A percentile compares a stretch with the other conserved stretches of the same genome.
phyloP scores from a whole-genome alignment of 768 basidiomycete species.

The Suillus hirtellus region DNA sequence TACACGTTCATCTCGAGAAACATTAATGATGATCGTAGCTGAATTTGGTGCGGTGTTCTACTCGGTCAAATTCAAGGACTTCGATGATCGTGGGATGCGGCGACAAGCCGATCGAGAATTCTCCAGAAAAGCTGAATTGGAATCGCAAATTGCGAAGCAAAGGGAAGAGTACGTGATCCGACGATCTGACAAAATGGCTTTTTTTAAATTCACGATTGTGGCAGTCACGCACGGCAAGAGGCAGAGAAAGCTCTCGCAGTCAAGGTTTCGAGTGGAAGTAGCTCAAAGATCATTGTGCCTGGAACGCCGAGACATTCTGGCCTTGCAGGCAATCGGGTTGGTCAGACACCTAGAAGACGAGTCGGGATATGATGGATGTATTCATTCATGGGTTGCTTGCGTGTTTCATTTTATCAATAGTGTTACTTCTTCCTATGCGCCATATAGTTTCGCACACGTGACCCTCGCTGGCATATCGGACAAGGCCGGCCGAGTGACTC shows the following conservation, averaged over 20 bases:
- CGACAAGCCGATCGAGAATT: conserved; percentile 86
- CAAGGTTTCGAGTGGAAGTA: conserved; percentile 53
- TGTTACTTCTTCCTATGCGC: neutral
- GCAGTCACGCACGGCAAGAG: conserved; percentile 61
- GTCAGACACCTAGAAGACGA: conserved; percentile 74
- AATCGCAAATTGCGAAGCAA: conserved; percentile 86
- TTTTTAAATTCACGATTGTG: conserved; percentile 10
- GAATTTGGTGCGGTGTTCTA: conserved; percentile 96
- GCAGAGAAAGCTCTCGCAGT: conserved; percentile 59
- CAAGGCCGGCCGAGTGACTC: neutral
- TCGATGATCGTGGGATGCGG: conserved; percentile 82
- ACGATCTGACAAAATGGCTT: conserved; percentile 3
- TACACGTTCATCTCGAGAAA: conserved; percentile 1
- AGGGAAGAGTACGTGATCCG: conserved; percentile 58
- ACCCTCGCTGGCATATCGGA: neutral
- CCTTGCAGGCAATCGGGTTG: conserved; percentile 62
- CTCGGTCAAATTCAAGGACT: conserved; percentile 97
- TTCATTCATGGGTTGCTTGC: neutral
- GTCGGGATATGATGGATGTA: conserved; percentile 57
- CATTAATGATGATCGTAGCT: conserved; percentile 47
- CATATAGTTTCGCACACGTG: neutral
- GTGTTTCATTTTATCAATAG: conserved; percentile 10
- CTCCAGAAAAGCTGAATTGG: conserved; percentile 86
- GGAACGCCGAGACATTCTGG: conserved; percentile 78
- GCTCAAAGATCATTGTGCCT: conserved; percentile 70